Base-by-base conservation (phyloP, 345 rosid genomes). In the Excoecaria agallocha region DNA sequence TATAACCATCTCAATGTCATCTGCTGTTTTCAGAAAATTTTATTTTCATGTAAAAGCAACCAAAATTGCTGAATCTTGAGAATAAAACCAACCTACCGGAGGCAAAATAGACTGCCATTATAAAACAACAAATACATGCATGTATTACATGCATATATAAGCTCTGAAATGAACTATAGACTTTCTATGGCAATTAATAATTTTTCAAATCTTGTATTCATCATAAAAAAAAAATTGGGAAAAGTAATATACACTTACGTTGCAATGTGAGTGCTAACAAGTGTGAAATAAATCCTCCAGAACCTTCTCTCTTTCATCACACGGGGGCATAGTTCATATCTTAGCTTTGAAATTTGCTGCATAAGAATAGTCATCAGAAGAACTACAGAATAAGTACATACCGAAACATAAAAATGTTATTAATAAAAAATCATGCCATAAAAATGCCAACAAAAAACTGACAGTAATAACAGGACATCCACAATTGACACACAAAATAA, bases 271-370 rank as follows among this genome's bases (percentile, higher is more conserved):
- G 97, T 92, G 93, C 93, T 90, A 77, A 94, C 95, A 68, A 94
- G 87, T 5, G 93, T 89, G 73, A 90, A 94, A 84, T 94, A 92
- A 67, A 94, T 92, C 89, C 89, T 89, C 98, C 98, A 94, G 79
- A 94, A 94, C 72, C 86, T 90, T 85, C 84, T 74, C 77, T 94
- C 98, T 80, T 92, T 94, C 98, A 94, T 94, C 55, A 82, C 82
- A 13, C 98, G 90, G 0, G 98, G 98, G 76, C 98, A 94, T 69
- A 94, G 75, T 68, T 94, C 97, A 79, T 92, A 94, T 68, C 98
- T 86, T 43, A 94, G 80, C 74, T 78, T 89, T 12, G 96, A 90
- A 64, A 90, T 91, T 87, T 84, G 91, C 98, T 94, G 87, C 85
- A 84, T 50, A 72, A 76, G 12, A 73, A 73, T 12, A 45, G 43